Evolutionary conservation across 148 eudicot genomes (phyloP), one percentile per base, ranked within the genome.

Genomic region (Vaccinium macrocarpon): DNA sequence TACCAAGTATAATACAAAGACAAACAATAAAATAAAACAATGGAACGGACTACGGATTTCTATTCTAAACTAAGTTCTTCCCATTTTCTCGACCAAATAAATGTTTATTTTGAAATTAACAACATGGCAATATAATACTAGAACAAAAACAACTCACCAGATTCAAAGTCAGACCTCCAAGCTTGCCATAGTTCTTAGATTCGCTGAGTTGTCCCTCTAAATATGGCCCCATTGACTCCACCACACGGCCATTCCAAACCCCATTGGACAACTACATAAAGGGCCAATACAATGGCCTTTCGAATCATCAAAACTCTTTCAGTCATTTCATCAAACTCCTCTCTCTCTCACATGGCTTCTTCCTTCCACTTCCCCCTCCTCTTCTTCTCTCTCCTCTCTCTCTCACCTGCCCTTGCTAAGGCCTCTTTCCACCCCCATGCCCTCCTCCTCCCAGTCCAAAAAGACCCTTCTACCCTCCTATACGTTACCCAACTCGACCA

Each of bases 381-480:
- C 76, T 50, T 74, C 21, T 59, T 21, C 35, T 32, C 82, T 59
- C 68, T 86, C 80, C 70, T 83, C 76, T 12, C 75, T 55, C 8
- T 80, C 23, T 83, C 90, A 48, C 8, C 82, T 0, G 81, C 89
- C 0, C 16, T 51, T 6, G 87, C 86, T 6, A 11, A 56, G 15
- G 7, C 83, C 66, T 80, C 76, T 21, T 86, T 84, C 29, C 86
- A 88, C 38, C 90, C 91, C 0, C 84, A 88, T 70, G 86, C 89
- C 11, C 91, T 92, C 9, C 81, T 92, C 75, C 91, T 92, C 71
- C 89, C 90, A 0, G 81, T 92, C 68, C 12, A 86, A 49, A 91
- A 89, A 62, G 93, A 91, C 83, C 15, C 86, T 8, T 38, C 89
- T 6, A 90, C 92, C 51, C 90, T 71, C 79, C 92, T 89, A 70